Percentiles rank a stretch among this genome's conserved stretches.
Evolutionary conservation across 2,329 filamentous ascomycete genomes (phyloP).

Genomic region (Arachnopeziza araneosa): DNA sequence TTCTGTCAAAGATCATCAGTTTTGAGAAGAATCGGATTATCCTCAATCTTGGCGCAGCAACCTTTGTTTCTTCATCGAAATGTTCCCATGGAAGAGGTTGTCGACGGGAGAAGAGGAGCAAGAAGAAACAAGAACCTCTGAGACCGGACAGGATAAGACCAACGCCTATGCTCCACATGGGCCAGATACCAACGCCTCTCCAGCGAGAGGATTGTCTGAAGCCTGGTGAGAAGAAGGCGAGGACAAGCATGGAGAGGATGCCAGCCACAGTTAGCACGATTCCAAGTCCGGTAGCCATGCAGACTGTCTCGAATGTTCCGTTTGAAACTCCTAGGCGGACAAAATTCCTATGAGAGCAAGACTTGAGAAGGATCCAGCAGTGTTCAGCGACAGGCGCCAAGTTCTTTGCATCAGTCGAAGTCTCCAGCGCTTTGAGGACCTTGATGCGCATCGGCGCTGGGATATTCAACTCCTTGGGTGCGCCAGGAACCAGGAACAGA

Average conservation of each 20-base stretch:
- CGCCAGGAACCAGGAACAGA: conserved; percentile 37
- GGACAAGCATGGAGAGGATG: conserved; percentile 36
- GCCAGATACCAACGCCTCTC: conserved; percentile 39
- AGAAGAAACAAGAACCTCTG: conserved; percentile 42
- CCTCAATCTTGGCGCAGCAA: conserved; percentile 6
- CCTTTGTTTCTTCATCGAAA: conserved; percentile 34
- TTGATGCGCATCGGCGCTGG: conserved; percentile 37
- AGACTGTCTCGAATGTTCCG: conserved; percentile 44
- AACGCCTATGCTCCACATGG: conserved; percentile 41
- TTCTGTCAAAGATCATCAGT: conserved; percentile 44
- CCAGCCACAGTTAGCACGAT: conserved; percentile 37
- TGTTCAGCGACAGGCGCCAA: conserved; percentile 42
- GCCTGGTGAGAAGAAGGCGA: conserved; percentile 31
- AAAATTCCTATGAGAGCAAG: conserved; percentile 46
- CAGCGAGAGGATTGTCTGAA: conserved; percentile 36
- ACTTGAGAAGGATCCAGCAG: conserved; percentile 40
- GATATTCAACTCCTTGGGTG: conserved; percentile 44
- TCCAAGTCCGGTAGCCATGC: conserved; percentile 40
- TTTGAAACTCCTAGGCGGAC: conserved; percentile 49
- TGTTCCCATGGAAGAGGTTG: conserved; percentile 44
- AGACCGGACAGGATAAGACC: conserved; percentile 40
- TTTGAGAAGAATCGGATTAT: conserved; percentile 32
- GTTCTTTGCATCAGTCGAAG: conserved; percentile 32
- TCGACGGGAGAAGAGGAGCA: conserved; percentile 40
- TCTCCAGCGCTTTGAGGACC: conserved; percentile 34